These are phyloP conservation scores for Penicillium cataractarum DNA, from an alignment of 495 filamentous ascomycete species.

Conservation along the genomic window DNA sequence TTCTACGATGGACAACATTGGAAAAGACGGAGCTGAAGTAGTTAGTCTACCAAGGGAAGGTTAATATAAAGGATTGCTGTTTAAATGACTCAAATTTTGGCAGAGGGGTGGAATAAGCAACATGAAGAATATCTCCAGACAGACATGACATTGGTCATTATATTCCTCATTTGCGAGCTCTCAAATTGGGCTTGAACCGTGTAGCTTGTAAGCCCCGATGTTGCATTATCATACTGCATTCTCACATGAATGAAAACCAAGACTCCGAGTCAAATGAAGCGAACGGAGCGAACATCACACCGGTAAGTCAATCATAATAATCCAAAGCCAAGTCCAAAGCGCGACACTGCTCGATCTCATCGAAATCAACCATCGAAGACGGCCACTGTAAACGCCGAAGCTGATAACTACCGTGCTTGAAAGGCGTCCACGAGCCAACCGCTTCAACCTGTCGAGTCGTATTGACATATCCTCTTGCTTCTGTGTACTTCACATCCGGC, in stretches of 20 bases:
- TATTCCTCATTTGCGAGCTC: no score
- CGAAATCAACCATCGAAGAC: conserved; percentile 18
- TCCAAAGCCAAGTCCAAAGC: conserved; percentile 17
- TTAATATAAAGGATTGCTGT: no score
- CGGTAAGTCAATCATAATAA: conserved; percentile 9
- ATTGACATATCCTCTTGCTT: conserved; percentile 26
- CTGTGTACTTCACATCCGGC: conserved; percentile 18
- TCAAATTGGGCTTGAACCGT: no score
- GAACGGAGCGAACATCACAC: neutral
- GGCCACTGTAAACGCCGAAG: conserved; percentile 25
- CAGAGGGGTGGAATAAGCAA: no score
- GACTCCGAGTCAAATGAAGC: no score
- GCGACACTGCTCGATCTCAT: conserved; percentile 22
- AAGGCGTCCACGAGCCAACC: conserved; percentile 18
- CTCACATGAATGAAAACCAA: no score
- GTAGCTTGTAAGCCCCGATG: no score
- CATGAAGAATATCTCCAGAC: no score
- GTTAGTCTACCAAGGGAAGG: neutral
- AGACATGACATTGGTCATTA: no score
- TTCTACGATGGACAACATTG: neutral
- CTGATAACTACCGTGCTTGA: conserved; percentile 9
- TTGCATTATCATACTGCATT: no score
- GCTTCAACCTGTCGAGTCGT: conserved; percentile 19
- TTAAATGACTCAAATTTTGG: no score
- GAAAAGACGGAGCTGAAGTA: neutral